Conservation (phyloP, 805 yeast genomes). For the Nakazawaea ernobii region DNA sequence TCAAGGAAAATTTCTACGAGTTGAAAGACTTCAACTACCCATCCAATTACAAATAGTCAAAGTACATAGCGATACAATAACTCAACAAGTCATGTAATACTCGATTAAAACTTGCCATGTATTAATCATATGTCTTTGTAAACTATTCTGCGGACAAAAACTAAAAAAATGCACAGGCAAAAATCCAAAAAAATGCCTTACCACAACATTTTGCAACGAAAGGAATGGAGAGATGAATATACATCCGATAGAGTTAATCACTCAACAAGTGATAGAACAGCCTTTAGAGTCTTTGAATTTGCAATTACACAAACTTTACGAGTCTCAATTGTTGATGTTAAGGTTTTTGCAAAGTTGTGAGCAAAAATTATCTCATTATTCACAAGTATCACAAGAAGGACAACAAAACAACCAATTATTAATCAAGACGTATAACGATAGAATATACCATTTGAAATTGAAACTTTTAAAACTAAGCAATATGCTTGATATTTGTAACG, state of each 20-base stretch:
- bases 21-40: slow-evolving; percentile 74
- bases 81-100: too few relatives aligned
- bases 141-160: too few relatives aligned
- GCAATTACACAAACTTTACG: slow-evolving; percentile 6
- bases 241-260: slow-evolving; percentile 8
- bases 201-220: not conserved
- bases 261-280: slow-evolving; percentile 7
- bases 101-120: not conserved
- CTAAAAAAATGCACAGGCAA: not conserved
- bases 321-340: slow-evolving; percentile 7
- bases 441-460: slow-evolving; percentile 4
- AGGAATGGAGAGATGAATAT: not conserved
- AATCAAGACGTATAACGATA: slow-evolving; percentile 8
- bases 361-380: slow-evolving; percentile 1
- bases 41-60: slow-evolving; percentile 46
- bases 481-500: slow-evolving; percentile 1
- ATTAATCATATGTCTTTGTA: not conserved
- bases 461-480: slow-evolving; percentile 6
- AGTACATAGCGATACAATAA: not conserved
- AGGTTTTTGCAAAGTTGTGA: slow-evolving; percentile 3
- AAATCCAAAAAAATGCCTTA: not conserved
- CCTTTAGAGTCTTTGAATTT: slow-evolving; percentile 7
- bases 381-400: slow-evolving; percentile 2
- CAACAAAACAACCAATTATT: slow-evolving; percentile 2
- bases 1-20: slow-evolving; percentile 89